Evolutionary conservation across 306 rosid species (phyloP).

Genomic region (Carpinus fangiana): DNA sequence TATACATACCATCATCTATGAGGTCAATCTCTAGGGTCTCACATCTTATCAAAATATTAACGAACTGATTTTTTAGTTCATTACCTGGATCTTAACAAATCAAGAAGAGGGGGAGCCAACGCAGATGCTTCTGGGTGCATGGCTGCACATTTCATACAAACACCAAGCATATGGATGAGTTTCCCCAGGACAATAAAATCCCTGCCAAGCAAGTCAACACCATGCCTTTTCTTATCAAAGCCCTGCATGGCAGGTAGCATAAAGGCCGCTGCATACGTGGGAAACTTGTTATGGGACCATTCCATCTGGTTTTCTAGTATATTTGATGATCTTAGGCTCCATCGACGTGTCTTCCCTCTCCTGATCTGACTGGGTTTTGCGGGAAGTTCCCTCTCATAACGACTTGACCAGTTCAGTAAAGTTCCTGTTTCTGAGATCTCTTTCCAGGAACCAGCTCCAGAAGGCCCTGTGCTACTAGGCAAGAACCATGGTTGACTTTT

Average conservation of each 20-base stretch:
- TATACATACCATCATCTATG: neutral
- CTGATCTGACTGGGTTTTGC: constrained; percentile 53
- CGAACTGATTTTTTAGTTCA: neutral
- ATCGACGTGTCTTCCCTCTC: constrained; percentile 83
- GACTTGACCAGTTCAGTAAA: constrained; percentile 80
- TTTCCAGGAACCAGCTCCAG: constrained; percentile 84
- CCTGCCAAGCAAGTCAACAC: constrained; percentile 88
- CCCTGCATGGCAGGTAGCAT: constrained; percentile 99
- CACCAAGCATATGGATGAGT: constrained; percentile 86
- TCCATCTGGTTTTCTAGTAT: constrained; percentile 53
- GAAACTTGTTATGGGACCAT: constrained; percentile 84
- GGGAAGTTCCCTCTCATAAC: constrained; percentile 85
- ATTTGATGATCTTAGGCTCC: constrained; percentile 61
- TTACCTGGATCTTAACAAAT: constrained; percentile 88
- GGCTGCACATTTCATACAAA: constrained; percentile 91
- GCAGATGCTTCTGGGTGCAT: constrained; percentile 94
- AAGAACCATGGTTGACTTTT: constrained; percentile 88
- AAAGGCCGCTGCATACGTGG: constrained; percentile 88
- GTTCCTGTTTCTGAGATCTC: constrained; percentile 67
- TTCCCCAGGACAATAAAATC: constrained; percentile 90
- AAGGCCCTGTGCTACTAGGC: constrained; percentile 72
- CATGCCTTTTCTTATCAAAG: constrained; percentile 86
- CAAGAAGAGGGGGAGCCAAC: constrained; percentile 74
- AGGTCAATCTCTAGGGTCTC: constrained; percentile 15
- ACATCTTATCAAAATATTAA: constrained; percentile 20